Conservation (phyloP, 2,329 filamentous ascomycete genomes). For the Aspergillus sp. region DNA sequence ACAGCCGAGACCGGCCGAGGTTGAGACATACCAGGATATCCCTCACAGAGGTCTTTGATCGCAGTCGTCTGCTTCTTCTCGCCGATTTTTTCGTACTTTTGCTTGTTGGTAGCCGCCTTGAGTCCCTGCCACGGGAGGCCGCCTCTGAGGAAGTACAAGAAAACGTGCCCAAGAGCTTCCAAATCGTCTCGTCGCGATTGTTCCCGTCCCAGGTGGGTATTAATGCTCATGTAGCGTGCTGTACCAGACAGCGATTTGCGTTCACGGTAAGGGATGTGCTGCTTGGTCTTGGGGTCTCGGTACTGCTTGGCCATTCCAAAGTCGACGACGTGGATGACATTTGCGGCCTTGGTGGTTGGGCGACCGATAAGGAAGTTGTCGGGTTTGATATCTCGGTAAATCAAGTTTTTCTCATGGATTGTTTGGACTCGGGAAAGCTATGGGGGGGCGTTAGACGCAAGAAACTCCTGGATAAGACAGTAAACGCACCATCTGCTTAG, state of each 20-base stretch:
- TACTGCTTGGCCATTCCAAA: constrained; percentile 99
- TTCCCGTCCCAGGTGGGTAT: constrained; percentile 93
- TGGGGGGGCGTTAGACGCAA: constrained; percentile 20
- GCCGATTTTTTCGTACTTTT: constrained; percentile 99
- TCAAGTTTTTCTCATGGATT: constrained; percentile 98
- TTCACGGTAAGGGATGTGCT: constrained; percentile 96
- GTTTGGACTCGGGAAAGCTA: constrained; percentile 85
- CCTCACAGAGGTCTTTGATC: constrained; percentile 95
- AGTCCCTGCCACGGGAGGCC: constrained; percentile 65
- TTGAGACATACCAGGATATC: constrained; percentile 65
- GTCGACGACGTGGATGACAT: constrained; percentile 97
- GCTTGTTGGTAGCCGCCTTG: constrained; percentile 72
- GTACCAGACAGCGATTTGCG: constrained; percentile 95
- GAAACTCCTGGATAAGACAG: neutral
- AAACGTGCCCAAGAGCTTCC: constrained; percentile 72
- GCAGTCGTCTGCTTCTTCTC: constrained; percentile 99
- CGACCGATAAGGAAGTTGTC: constrained; percentile 98
- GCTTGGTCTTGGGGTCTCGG: constrained; percentile 96
- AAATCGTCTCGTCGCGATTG: constrained; percentile 94
- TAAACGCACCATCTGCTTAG: constrained; percentile 84
- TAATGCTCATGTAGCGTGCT: constrained; percentile 99
- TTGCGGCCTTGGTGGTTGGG: constrained; percentile 86
- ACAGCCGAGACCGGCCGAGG: neutral
- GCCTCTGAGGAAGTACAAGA: constrained; percentile 65
- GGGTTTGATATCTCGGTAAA: constrained; percentile 98